A percentile compares a stretch with the other conserved stretches of the same genome.
Evolutionary conservation across 2,329 filamentous ascomycete genomes (phyloP).

Genomic region (Nemania sp.): DNA sequence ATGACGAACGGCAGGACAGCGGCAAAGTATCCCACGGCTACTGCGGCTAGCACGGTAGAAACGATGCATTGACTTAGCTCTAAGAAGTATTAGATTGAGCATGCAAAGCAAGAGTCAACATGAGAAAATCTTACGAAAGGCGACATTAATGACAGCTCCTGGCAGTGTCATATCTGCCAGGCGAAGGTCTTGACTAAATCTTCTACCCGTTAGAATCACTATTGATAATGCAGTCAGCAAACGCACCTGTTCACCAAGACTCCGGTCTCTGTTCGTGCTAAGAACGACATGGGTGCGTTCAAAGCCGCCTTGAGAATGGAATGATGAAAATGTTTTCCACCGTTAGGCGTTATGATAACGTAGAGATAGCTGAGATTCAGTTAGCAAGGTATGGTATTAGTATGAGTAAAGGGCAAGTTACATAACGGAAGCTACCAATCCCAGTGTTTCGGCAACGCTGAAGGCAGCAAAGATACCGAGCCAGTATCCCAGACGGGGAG

Average conservation of each 20-base stretch:
- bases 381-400: not conserved
- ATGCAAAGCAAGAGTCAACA: too few relatives aligned
- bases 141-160: slow-evolving; percentile 12
- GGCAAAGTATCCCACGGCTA: slow-evolving; percentile 9
- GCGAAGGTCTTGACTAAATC: slow-evolving; percentile 21
- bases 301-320: slow-evolving; percentile 13
- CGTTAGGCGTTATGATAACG: slow-evolving; percentile 7
- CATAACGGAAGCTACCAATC: slow-evolving; percentile 10
- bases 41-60: slow-evolving; percentile 10
- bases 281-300: slow-evolving; percentile 14
- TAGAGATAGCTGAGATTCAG: slow-evolving; percentile 2
- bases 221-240: not conserved
- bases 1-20: slow-evolving; percentile 8
- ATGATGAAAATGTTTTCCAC: slow-evolving; percentile 15
- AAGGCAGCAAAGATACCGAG: slow-evolving; percentile 21
- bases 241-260: slow-evolving; percentile 13
- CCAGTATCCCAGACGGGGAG: slow-evolving; percentile 17
- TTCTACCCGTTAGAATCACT: not conserved
- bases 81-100: not conserved
- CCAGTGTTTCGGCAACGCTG: slow-evolving; percentile 8
- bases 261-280: slow-evolving; percentile 8
- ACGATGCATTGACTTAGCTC: slow-evolving; percentile 18
- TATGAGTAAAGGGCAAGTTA: not conserved
- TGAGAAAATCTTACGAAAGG: slow-evolving; percentile 10
- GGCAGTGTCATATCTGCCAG: slow-evolving; percentile 19